Percentiles rank a stretch among this genome's conserved stretches.
phyloP scores from a whole-genome alignment of 805 yeast species.

The Wickerhamomyces hampshirensis region DNA sequence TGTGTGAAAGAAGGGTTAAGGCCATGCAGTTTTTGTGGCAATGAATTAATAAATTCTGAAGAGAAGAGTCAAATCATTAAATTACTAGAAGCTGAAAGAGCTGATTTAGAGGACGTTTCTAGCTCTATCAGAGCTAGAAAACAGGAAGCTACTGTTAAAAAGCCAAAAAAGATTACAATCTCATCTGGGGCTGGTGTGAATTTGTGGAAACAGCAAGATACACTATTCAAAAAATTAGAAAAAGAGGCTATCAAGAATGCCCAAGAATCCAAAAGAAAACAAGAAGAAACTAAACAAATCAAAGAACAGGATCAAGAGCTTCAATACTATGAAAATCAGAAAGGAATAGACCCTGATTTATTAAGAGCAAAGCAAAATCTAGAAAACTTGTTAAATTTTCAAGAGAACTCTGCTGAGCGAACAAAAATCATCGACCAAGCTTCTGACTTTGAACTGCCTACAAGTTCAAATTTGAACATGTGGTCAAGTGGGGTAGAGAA shows the following conservation, averaged over 20 bases:
- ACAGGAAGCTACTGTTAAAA: slow-evolving; percentile 27
- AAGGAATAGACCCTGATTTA: slow-evolving; percentile 51
- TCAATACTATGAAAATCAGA: slow-evolving; percentile 37
- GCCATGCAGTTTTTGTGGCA: slow-evolving; percentile 82
- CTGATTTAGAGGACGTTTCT: slow-evolving; percentile 31
- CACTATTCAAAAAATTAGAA: slow-evolving; percentile 56
- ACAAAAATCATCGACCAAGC: slow-evolving; percentile 92
- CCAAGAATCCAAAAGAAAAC: slow-evolving; percentile 29
- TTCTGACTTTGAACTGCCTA: slow-evolving; percentile 71
- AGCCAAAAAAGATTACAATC: slow-evolving; percentile 44
- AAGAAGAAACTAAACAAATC: slow-evolving; percentile 31
- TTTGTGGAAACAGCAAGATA: slow-evolving; percentile 64
- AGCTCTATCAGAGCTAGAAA: slow-evolving; percentile 4
- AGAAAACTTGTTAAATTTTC: slow-evolving; percentile 72
- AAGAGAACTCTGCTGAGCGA: slow-evolving; percentile 82
- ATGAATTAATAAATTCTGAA: slow-evolving; percentile 54
- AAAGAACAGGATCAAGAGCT: slow-evolving; percentile 39
- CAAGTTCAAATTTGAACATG: slow-evolving; percentile 47
- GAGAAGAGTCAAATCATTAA: slow-evolving; percentile 57
- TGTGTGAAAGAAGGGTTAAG: slow-evolving; percentile 88
- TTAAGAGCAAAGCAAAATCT: slow-evolving; percentile 67
- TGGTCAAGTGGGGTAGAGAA: slow-evolving; percentile 87
- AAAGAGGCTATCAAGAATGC: slow-evolving; percentile 34
- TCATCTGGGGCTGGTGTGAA: slow-evolving; percentile 60
- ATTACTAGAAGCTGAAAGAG: slow-evolving; percentile 50